Conservation (phyloP, 306 rosid species). For the Fragaria nilgerrensis region DNA sequence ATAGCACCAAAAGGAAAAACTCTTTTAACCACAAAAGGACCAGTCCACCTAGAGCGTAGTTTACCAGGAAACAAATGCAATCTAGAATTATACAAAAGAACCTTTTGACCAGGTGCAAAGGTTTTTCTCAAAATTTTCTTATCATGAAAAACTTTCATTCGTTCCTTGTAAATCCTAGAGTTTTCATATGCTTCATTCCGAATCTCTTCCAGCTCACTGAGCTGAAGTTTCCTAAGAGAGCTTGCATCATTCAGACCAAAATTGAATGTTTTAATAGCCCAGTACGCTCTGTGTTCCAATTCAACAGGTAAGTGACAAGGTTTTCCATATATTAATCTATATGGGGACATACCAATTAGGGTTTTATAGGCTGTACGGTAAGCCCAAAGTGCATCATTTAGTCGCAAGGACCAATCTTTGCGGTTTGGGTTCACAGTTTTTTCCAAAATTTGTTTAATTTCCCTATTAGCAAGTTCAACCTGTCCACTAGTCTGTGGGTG, state of each 20-base stretch:
- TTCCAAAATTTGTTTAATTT: background rate
- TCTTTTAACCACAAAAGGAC: background rate
- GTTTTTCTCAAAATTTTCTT: background rate
- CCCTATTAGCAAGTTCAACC: background rate
- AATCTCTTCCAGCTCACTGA: background rate
- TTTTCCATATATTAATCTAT: background rate
- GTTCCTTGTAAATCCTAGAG: background rate
- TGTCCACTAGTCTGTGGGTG: background rate
- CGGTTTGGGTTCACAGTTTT: background rate
- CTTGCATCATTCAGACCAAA: background rate
- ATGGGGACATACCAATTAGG: background rate
- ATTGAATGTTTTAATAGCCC: background rate
- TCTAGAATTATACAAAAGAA: background rate
- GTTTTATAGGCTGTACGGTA: background rate
- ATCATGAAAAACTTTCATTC: background rate
- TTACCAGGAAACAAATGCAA: constrained; percentile 4
- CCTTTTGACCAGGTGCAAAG: background rate
- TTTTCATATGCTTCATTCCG: background rate
- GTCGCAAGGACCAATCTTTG: background rate
- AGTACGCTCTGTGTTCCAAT: background rate
- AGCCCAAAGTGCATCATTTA: background rate
- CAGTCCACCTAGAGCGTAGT: background rate
- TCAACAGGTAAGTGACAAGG: constrained; percentile 5
- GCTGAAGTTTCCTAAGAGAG: background rate
- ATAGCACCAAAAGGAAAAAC: background rate